These are phyloP conservation scores for Mucor indicus DNA, from an alignment of 371 early-diverging fungal genomes.

Conservation along the genomic window DNA sequence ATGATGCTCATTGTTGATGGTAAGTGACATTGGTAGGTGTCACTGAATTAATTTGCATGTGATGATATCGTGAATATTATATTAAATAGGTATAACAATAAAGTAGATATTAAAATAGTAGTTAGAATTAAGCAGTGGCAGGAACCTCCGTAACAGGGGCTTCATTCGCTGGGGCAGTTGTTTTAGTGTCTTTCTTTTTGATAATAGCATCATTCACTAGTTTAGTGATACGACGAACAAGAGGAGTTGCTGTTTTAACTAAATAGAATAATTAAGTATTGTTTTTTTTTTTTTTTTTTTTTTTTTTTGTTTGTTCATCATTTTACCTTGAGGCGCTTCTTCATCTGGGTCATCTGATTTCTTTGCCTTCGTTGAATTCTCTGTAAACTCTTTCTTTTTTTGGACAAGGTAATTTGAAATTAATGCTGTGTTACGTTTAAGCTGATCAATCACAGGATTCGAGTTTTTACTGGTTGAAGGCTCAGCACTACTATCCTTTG, in stretches of 20 bases:
- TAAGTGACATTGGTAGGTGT: too few species aligned
- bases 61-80: too few species aligned
- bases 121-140: too few species aligned
- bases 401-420: slow-evolving; percentile 2
- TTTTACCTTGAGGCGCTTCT: background rate
- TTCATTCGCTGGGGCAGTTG: too few species aligned
- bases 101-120: too few species aligned
- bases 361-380: background rate
- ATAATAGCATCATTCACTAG: too few species aligned
- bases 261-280: background rate
- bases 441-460: slow-evolving; percentile 5
- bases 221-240: slow-evolving; percentile 10
- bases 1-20: too few species aligned
- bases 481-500: slow-evolving; percentile 1
- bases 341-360: too few species aligned
- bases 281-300: background rate
- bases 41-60: too few species aligned
- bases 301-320: background rate
- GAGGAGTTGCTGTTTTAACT: slow-evolving; percentile 1
- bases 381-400: slow-evolving; percentile 10
- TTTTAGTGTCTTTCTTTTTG: too few species aligned
- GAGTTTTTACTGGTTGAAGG: background rate
- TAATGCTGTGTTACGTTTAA: slow-evolving; percentile 6
- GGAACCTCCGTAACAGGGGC: too few species aligned
- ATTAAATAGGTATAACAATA: too few species aligned